Conservation (phyloP, 1,284 basidiomycete genomes). For the Cutaneotrichosporon sp. region DNA sequence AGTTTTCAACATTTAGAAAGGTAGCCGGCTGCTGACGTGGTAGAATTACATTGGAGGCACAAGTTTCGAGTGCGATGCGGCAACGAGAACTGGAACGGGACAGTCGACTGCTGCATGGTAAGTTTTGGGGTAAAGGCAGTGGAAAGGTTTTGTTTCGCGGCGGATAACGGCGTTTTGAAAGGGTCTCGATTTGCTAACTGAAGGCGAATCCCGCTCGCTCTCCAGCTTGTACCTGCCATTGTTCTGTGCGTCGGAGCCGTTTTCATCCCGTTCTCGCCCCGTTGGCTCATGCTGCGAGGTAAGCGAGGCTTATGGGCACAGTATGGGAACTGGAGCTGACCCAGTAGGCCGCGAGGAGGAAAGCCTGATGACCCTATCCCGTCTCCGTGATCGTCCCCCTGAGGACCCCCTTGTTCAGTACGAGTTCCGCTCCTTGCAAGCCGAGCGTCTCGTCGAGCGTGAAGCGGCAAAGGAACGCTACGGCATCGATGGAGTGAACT, state of each 20-base stretch:
- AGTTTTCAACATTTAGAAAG: background rate
- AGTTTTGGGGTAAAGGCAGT: too few relatives aligned
- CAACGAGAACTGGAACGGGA: constrained; percentile 1
- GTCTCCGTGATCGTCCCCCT: constrained; percentile 56
- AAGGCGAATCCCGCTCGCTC: constrained; percentile 61
- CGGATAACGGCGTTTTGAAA: too few relatives aligned
- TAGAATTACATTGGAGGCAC: constrained; percentile 33
- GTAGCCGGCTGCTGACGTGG: background rate
- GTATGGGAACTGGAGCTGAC: background rate
- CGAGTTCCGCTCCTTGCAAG: constrained; percentile 76
- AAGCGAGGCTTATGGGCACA: too few relatives aligned
- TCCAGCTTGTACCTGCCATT: constrained; percentile 60
- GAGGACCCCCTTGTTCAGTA: constrained; percentile 66
- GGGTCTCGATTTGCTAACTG: background rate
- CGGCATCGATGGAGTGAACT: constrained; percentile 36
- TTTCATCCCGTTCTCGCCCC: constrained; percentile 53
- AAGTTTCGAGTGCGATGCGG: constrained; percentile 4
- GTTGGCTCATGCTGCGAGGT: constrained; percentile 57
- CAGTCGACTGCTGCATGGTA: constrained; percentile 57
- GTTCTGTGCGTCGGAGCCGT: constrained; percentile 33
- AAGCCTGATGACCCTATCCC: constrained; percentile 61
- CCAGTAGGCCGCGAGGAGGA: constrained; percentile 62
- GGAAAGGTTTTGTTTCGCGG: too few relatives aligned
- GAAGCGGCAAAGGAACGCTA: constrained; percentile 52
- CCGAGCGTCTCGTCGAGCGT: constrained; percentile 67